These are phyloP conservation scores for Eragrostis curvula DNA, from an alignment of 176 grass and related monocot genomes.

Conservation along the genomic window DNA sequence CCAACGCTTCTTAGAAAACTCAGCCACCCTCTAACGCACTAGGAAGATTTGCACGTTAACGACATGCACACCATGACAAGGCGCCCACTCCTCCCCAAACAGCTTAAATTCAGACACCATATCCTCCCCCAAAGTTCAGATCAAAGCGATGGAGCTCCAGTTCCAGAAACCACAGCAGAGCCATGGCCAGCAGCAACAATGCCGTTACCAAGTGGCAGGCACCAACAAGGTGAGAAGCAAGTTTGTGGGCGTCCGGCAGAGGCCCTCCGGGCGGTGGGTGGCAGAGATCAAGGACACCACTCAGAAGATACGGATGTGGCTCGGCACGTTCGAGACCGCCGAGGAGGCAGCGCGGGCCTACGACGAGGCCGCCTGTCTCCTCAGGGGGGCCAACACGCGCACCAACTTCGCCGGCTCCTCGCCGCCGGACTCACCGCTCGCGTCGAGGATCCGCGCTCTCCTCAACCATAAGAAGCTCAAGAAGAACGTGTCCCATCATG, in stretches of 20 bases:
- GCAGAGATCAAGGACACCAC: conserved; percentile 81
- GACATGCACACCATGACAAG: conserved; percentile 52
- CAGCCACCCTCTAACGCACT: conserved; percentile 44
- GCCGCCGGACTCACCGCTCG: conserved; percentile 41
- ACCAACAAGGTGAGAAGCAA: conserved; percentile 33
- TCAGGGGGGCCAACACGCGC: conserved; percentile 68
- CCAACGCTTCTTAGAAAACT: conserved; percentile 51
- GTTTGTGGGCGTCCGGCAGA: conserved; percentile 63
- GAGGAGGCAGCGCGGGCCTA: conserved; percentile 68
- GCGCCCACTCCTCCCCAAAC: conserved; percentile 24
- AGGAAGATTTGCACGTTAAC: conserved; percentile 36
- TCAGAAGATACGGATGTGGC: conserved; percentile 69
- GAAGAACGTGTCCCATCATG: background rate
- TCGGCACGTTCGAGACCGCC: conserved; percentile 71
- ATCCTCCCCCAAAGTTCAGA: conserved; percentile 32
- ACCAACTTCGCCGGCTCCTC: conserved; percentile 56
- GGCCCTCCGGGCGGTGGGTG: conserved; percentile 74
- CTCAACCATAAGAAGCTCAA: conserved; percentile 64
- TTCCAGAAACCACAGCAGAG: conserved; percentile 53
- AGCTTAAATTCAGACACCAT: conserved; percentile 52
- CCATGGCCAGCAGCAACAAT: conserved; percentile 50
- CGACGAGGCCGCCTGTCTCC: conserved; percentile 71
- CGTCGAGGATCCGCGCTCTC: conserved; percentile 53
- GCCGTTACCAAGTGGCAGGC: conserved; percentile 6
- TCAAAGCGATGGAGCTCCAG: conserved; percentile 60